A percentile compares a stretch with the other conserved stretches of the same genome.
Conservation (phyloP, 2,329 filamentous ascomycete genomes). For the Sarocladium oryzae region DNA sequence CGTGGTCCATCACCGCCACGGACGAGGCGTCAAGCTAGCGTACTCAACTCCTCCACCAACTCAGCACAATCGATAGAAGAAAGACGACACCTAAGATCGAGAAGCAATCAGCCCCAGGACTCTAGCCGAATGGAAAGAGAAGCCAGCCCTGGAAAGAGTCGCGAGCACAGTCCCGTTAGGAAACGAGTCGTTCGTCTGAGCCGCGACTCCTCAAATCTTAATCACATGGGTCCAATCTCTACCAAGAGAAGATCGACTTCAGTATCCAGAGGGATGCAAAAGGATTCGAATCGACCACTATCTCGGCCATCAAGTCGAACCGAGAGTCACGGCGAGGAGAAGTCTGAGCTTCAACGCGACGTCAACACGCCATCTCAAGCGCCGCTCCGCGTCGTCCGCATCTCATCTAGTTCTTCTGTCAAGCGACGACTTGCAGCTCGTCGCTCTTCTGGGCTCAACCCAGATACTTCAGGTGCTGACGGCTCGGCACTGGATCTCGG, state of each 20-base stretch:
- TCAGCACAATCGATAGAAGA: slow-evolving; percentile 32
- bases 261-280: slow-evolving; percentile 25
- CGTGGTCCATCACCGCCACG: slow-evolving; percentile 37
- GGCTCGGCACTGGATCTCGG: slow-evolving; percentile 34
- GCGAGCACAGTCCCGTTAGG: slow-evolving; percentile 46
- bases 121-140: slow-evolving; percentile 29
- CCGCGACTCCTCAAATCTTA: slow-evolving; percentile 39
- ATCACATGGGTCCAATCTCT: slow-evolving; percentile 28
- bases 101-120: slow-evolving; percentile 36
- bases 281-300: slow-evolving; percentile 16
- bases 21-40: slow-evolving; percentile 43
- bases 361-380: slow-evolving; percentile 49
- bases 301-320: slow-evolving; percentile 30
- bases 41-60: slow-evolving; percentile 36
- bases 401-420: slow-evolving; percentile 45
- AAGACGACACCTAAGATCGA: slow-evolving; percentile 39
- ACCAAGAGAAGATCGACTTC: slow-evolving; percentile 45
- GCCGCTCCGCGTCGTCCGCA: slow-evolving; percentile 45
- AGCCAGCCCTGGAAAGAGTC: slow-evolving; percentile 38
- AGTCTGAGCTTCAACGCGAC: slow-evolving; percentile 27
- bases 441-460: slow-evolving; percentile 26
- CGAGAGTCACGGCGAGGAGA: slow-evolving; percentile 33
- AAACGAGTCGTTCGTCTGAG: slow-evolving; percentile 54
- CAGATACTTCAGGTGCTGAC: slow-evolving; percentile 27
- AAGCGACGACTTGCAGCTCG: slow-evolving; percentile 19